These are phyloP conservation scores for Nakataea oryzae DNA, from an alignment of 2,329 filamentous ascomycete species.

Conservation along the genomic window DNA sequence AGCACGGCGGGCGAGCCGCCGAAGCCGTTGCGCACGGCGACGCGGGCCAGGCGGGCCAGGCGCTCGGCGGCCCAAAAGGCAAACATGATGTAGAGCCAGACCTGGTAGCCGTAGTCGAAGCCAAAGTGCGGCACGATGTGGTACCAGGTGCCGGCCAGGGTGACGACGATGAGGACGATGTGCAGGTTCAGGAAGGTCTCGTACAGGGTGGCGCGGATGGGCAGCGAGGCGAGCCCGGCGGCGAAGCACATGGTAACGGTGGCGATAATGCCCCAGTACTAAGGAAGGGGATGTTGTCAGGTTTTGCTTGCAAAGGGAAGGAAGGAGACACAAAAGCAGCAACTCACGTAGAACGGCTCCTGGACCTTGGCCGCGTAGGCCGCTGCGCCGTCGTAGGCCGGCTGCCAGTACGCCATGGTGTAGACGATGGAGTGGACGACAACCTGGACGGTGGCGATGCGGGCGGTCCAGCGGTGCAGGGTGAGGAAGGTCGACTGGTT, in stretches of 20 bases:
- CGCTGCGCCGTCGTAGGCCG: constrained; percentile 1
- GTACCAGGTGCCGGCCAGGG: constrained; percentile 30
- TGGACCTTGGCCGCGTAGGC: constrained; percentile 25
- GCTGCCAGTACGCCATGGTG: constrained; percentile 18
- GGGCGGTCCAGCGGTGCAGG: constrained; percentile 57
- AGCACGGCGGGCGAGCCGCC: constrained; percentile 23
- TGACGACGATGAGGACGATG: constrained; percentile 26
- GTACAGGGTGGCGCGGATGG: constrained; percentile 40
- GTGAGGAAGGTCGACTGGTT: constrained; percentile 55
- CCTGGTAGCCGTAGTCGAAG: constrained; percentile 36
- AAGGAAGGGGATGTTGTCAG: not conserved
- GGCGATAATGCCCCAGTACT: constrained; percentile 13
- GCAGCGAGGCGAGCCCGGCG: constrained; percentile 36
- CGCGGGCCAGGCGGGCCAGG: constrained; percentile 11
- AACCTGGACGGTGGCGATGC: constrained; percentile 50
- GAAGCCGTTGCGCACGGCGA: constrained; percentile 27
- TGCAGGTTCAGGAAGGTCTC: constrained; percentile 36
- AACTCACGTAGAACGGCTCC: not conserved
- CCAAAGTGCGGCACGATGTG: constrained; percentile 35
- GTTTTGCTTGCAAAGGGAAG: not conserved
- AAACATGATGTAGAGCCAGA: constrained; percentile 30
- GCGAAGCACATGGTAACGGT: constrained; percentile 33
- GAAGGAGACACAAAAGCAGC: not conserved
- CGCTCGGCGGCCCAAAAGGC: constrained; percentile 15
- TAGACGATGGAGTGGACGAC: constrained; percentile 54